These are phyloP conservation scores for Mycosarcoma mackinlayi DNA, from an alignment of 1,284 basidiomycete species.

Conservation along the genomic window DNA sequence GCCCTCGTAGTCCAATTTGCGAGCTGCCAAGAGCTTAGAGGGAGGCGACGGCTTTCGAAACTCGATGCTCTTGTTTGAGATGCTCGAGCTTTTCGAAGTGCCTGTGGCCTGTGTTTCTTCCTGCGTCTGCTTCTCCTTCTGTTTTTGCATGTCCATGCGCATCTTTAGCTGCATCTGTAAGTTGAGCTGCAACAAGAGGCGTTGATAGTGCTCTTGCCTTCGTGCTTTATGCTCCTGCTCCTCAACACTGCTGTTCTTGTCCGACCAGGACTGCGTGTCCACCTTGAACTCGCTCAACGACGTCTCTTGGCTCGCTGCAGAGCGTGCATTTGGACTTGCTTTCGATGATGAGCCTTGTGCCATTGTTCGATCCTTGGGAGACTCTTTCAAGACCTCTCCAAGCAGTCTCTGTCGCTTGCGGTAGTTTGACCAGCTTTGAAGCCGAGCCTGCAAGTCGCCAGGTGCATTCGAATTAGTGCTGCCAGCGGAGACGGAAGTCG, in stretches of 20 bases:
- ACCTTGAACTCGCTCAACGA: neutral
- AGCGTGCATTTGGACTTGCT: neutral
- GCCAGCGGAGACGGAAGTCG: neutral
- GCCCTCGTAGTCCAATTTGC: neutral
- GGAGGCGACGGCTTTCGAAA: slow-evolving; percentile 7
- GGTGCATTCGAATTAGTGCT: slow-evolving; percentile 3
- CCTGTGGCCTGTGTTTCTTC: slow-evolving; percentile 1
- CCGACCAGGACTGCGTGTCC: neutral
- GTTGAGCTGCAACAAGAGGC: slow-evolving; percentile 21
- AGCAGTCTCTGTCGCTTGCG: slow-evolving; percentile 15
- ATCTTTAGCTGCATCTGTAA: slow-evolving; percentile 28
- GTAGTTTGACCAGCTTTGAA: slow-evolving; percentile 21
- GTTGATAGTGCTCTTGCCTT: slow-evolving; percentile 33
- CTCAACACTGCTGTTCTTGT: slow-evolving; percentile 4
- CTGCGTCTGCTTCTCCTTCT: slow-evolving; percentile 18
- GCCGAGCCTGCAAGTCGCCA: slow-evolving; percentile 15
- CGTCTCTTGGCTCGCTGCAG: neutral
- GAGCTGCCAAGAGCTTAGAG: neutral
- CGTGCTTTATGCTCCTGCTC: slow-evolving; percentile 24
- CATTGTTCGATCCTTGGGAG: neutral
- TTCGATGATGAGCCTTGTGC: neutral
- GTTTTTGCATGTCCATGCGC: slow-evolving; percentile 27
- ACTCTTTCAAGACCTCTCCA: neutral
- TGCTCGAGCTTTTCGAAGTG: neutral
- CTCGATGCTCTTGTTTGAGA: neutral